Conservation (phyloP, 2,329 filamentous ascomycete species). For the Aphanocladium album region DNA sequence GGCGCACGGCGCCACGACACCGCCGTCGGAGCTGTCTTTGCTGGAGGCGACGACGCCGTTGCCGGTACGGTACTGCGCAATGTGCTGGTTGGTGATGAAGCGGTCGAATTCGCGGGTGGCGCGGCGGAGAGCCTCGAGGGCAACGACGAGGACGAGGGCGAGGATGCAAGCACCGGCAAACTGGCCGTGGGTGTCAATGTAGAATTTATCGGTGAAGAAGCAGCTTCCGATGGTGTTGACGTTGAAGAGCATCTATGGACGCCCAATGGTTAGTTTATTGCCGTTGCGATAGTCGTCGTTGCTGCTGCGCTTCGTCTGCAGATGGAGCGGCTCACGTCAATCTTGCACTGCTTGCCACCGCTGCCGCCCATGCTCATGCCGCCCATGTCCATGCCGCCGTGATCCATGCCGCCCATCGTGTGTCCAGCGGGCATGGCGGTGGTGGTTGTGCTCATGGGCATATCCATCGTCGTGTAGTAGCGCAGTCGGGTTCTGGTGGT, state of each 20-base stretch:
- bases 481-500: neutral
- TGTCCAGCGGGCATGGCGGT: neutral
- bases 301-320: neutral
- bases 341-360: slow-evolving; percentile 32
- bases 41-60: slow-evolving; percentile 14
- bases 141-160: slow-evolving; percentile 66
- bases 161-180: slow-evolving; percentile 80
- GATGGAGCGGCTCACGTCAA: slow-evolving; percentile 26
- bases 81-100: slow-evolving; percentile 53
- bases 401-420: slow-evolving; percentile 13
- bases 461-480: neutral
- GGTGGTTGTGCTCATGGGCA: neutral
- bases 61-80: slow-evolving; percentile 25
- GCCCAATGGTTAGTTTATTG: slow-evolving; percentile 12
- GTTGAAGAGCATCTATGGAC: slow-evolving; percentile 69
- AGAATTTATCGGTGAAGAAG: slow-evolving; percentile 68
- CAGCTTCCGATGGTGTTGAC: slow-evolving; percentile 68
- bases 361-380: slow-evolving; percentile 24
- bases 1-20: slow-evolving; percentile 7
- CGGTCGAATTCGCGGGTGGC: slow-evolving; percentile 67
- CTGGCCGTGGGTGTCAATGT: slow-evolving; percentile 61
- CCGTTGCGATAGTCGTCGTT: too few species aligned
- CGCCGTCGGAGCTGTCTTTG: slow-evolving; percentile 19
- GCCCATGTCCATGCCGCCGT: slow-evolving; percentile 18
- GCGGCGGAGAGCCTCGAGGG: slow-evolving; percentile 68